Evolutionary conservation across 352 stramenopile species (phyloP), one percentile per base, ranked within the genome.

Genomic region (Pelagophyceae sp.): DNA sequence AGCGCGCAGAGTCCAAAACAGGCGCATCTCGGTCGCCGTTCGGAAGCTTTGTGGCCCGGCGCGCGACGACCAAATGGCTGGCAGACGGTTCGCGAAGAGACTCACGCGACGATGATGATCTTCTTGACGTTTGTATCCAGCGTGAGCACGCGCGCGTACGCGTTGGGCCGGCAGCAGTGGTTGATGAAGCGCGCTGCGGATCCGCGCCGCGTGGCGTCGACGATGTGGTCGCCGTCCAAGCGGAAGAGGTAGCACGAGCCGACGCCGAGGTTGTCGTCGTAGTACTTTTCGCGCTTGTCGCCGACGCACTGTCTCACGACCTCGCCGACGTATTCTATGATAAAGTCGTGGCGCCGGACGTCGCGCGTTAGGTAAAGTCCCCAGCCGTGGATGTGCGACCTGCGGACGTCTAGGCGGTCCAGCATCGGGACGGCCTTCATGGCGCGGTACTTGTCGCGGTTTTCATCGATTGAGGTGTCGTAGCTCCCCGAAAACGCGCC

Each of bases 121-220:
- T 98, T 97, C 81, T 97, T 96, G 69, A 95, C 89, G 38, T 92
- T 87, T 67, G 86, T 86, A 74, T 93, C 90, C 25, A 94, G 88
- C 0, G 80, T 76, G 32, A 93, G 90, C n/a, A 92, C 86, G 6
- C 87, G 90, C 60, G 85, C 92, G 81, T 88, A 95, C 76, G 85
- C 92, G 82, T 97, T 97, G 0, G 92, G 90, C 60, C 83, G 86
- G 79, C 94, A 98, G 72, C 89, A 96, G 79, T 98, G 94, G 82
- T 98, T 98, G 85, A 98, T 97, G 76, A 98, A 98, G 0, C 93
- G 88, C n/a, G 92, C 93, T 75, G 97, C 86, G 72, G 95, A 96
- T 20, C 94, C 94, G 70, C 88, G 92, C 19, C 87, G 89, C 23
- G 94, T 98, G 0, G 94, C 93, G 76, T 98, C 94, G 38, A 98